Percentiles rank a stretch among this genome's conserved stretches.
Conservation (phyloP, 2,329 filamentous ascomycete species). For the Corynespora cassiicola region DNA sequence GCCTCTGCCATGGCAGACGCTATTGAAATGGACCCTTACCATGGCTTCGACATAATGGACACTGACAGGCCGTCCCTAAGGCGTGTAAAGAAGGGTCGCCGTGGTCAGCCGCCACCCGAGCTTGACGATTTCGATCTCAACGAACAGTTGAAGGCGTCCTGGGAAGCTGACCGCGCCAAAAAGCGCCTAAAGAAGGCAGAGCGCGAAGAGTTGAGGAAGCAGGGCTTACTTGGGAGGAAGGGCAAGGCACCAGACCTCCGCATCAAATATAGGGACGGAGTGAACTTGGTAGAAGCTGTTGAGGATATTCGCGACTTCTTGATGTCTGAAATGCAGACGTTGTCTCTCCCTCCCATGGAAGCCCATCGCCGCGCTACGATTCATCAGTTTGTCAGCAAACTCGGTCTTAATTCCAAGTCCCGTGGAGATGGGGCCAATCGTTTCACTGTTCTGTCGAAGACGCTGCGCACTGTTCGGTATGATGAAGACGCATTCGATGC, state of each 20-base stretch:
- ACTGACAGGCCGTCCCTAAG: slow-evolving; percentile 73
- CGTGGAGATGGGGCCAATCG: slow-evolving; percentile 75
- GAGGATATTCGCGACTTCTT: slow-evolving; percentile 77
- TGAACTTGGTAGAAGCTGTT: slow-evolving; percentile 73
- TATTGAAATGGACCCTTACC: slow-evolving; percentile 65
- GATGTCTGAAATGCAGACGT: slow-evolving; percentile 67
- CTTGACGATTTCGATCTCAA: slow-evolving; percentile 54
- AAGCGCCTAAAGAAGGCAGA: slow-evolving; percentile 56
- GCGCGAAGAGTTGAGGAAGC: slow-evolving; percentile 52
- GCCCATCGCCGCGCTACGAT: slow-evolving; percentile 77
- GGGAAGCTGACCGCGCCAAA: slow-evolving; percentile 54
- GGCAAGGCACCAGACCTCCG: slow-evolving; percentile 59
- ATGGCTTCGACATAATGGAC: slow-evolving; percentile 86
- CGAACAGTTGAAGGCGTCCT: slow-evolving; percentile 46
- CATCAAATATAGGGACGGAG: slow-evolving; percentile 75
- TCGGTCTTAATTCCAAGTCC: slow-evolving; percentile 85
- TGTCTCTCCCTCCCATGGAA: slow-evolving; percentile 84
- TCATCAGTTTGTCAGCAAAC: slow-evolving; percentile 76
- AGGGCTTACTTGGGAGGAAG: slow-evolving; percentile 53
- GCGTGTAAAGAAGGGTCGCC: slow-evolving; percentile 69
- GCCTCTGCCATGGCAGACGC: slow-evolving; percentile 64
- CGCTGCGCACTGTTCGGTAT: slow-evolving; percentile 68
- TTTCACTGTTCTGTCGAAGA: slow-evolving; percentile 80
- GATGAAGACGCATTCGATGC: slow-evolving; percentile 61
- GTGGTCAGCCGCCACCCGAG: slow-evolving; percentile 57